These are phyloP conservation scores for Scytalidium sp. DNA, from an alignment of 2,329 filamentous ascomycete species.

Conservation along the genomic window DNA sequence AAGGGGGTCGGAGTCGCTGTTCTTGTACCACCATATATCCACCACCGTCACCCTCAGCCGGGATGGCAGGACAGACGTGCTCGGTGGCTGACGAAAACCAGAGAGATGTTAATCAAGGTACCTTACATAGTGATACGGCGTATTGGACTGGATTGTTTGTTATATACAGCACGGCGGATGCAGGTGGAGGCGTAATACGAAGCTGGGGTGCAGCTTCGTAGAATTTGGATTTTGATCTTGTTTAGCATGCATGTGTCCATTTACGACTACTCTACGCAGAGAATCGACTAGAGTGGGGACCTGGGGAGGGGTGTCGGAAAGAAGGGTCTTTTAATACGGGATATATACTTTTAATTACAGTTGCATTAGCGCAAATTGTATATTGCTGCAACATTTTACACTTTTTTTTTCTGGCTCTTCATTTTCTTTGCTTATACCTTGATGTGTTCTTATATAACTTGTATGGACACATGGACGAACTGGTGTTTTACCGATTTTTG, in stretches of 20 bases:
- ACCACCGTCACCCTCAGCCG: not conserved
- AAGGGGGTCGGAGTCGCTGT: constrained; percentile 4
- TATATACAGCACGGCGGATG: not conserved
- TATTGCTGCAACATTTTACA: constrained; percentile 8
- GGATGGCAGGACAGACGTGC: not conserved
- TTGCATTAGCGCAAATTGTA: constrained; percentile 1
- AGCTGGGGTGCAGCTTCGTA: not conserved
- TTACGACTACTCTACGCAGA: not conserved
- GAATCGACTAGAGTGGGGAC: not conserved
- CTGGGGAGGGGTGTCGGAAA: not conserved
- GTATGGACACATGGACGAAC: no score
- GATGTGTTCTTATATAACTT: no score
- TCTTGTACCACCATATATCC: constrained; percentile 14
- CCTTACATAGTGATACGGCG: not conserved
- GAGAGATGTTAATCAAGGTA: not conserved
- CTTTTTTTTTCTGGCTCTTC: not conserved
- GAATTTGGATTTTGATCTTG: not conserved
- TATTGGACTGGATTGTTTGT: not conserved
- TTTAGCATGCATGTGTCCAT: not conserved
- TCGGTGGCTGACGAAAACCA: not conserved
- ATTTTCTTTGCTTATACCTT: not conserved
- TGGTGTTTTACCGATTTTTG: no score
- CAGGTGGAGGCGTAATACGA: not conserved
- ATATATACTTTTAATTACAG: not conserved
- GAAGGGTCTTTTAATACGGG: not conserved